Evolutionary conservation across 139 green algal genomes (phyloP).

Genomic region (Microglena sp.): DNA sequence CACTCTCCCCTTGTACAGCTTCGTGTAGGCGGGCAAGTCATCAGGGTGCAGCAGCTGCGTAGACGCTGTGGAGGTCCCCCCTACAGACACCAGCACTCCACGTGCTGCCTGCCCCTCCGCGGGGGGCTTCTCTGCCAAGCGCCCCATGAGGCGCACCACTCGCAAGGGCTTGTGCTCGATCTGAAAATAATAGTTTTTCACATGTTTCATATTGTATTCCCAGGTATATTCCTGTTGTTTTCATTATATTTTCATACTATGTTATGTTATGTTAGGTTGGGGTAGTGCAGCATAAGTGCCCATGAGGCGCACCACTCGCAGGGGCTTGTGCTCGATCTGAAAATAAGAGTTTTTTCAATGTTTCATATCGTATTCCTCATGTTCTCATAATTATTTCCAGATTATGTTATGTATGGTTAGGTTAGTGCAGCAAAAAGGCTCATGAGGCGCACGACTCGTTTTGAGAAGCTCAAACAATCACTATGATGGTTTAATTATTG

Average conservation of each 20-base stretch:
- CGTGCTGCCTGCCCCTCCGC: conserved; percentile 30
- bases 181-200: conserved; percentile 20
- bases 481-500: too few relatives aligned
- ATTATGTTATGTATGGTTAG: too few relatives aligned
- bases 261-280: too few relatives aligned
- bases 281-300: too few relatives aligned
- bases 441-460: conserved; percentile 44
- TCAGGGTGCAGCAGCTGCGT: conserved; percentile 62
- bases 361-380: too few relatives aligned
- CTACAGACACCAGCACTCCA: conserved; percentile 41
- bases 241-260: too few relatives aligned
- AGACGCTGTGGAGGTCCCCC: background rate
- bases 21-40: conserved; percentile 83
- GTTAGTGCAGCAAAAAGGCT: too few relatives aligned
- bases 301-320: conserved; percentile 42
- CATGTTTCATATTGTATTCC: too few relatives aligned
- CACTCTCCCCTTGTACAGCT: conserved; percentile 62
- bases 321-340: conserved; percentile 53
- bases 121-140: conserved; percentile 56
- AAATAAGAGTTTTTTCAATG: conserved; percentile 10
- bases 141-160: conserved; percentile 49
- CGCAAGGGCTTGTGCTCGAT: conserved; percentile 51
- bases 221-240: too few relatives aligned
- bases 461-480: too few relatives aligned
- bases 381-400: too few relatives aligned